Evolutionary conservation across 2,329 filamentous ascomycete genomes (phyloP).

Genomic region (Lachnellula subtilissima): DNA sequence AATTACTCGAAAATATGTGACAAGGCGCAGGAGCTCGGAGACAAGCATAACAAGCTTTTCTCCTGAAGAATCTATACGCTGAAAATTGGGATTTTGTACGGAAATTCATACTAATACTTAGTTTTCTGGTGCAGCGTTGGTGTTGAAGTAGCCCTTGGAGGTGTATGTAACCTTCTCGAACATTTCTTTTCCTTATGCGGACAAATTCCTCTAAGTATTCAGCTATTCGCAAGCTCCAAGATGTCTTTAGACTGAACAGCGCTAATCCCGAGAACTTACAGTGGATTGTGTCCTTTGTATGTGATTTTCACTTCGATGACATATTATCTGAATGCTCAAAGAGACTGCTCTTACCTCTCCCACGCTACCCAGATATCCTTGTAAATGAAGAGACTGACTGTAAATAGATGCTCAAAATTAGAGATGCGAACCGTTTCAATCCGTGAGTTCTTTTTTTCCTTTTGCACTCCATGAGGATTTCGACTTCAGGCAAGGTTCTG

Average conservation of each 20-base stretch:
- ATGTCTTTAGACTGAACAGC: too few relatives aligned
- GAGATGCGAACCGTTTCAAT: constrained; percentile 63
- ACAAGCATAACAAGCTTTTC: too few relatives aligned
- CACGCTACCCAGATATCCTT: background rate
- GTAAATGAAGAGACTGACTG: background rate
- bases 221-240: too few relatives aligned
- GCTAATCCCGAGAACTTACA: too few relatives aligned
- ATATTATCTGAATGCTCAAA: too few relatives aligned
- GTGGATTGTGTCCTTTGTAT: constrained; percentile 58
- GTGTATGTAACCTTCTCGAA: constrained; percentile 29
- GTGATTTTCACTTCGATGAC: background rate
- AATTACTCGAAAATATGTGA: too few relatives aligned
- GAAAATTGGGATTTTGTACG: background rate
- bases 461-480: background rate
- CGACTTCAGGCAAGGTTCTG: background rate
- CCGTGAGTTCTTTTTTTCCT: constrained; percentile 37
- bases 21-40: too few relatives aligned
- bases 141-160: constrained; percentile 67
- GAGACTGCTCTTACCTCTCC: background rate
- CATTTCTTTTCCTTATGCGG: background rate
- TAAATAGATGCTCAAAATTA: constrained; percentile 52
- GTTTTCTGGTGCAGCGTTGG: constrained; percentile 46
- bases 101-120: background rate
- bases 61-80: too few relatives aligned
- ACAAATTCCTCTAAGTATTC: too few relatives aligned